Evolutionary conservation across 768 basidiomycete species (phyloP).

Genomic region (Crepidotus variabilis): DNA sequence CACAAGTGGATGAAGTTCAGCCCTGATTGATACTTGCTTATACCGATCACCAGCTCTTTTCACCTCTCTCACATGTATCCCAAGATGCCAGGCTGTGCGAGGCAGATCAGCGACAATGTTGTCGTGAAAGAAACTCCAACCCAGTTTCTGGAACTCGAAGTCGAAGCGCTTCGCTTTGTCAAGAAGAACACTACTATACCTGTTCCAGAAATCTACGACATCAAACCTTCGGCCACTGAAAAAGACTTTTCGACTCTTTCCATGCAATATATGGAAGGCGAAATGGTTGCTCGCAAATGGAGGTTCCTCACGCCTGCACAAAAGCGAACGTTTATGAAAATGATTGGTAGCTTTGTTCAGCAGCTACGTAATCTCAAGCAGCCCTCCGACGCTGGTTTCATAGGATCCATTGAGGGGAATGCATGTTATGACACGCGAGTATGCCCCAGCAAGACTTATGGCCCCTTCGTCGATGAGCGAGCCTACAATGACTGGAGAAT

Average conservation of each 20-base stretch:
- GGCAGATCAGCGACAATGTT: background rate
- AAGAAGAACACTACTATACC: background rate
- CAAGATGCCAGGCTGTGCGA: background rate
- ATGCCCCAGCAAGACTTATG: background rate
- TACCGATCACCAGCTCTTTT: too few relatives aligned
- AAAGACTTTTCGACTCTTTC: background rate
- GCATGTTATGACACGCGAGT: background rate
- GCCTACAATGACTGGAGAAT: conserved; percentile 8
- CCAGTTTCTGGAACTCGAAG: background rate
- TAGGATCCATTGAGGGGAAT: background rate
- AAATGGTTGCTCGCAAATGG: background rate
- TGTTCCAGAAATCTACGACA: background rate
- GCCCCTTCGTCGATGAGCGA: conserved; percentile 1
- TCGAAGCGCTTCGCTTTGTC: background rate
- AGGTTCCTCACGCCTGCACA: background rate
- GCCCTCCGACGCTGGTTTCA: background rate
- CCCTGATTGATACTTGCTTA: too few relatives aligned
- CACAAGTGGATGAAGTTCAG: too few relatives aligned
- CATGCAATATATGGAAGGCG: background rate
- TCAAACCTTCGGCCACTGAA: background rate
- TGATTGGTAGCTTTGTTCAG: background rate
- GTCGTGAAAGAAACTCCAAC: background rate
- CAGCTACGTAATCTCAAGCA: background rate
- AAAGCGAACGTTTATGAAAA: background rate
- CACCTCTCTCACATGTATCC: conserved; percentile 11